Evolutionary conservation across 2,329 filamentous ascomycete genomes (phyloP), one percentile per base, ranked within the genome.

Genomic region (Aspergillus nomiae): DNA sequence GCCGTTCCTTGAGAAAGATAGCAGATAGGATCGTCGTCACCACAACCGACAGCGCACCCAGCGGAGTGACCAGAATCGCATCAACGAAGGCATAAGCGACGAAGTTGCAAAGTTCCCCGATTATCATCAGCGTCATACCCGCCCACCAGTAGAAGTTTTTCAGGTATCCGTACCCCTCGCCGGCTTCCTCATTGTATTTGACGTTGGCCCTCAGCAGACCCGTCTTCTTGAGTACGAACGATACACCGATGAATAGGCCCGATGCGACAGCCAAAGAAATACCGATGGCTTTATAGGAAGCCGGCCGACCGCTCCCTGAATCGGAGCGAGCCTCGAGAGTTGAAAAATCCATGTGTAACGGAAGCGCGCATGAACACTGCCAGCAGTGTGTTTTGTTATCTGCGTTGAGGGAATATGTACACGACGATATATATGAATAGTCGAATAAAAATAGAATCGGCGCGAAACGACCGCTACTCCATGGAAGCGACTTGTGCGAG

Each of bases 41-140:
- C 59, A 99, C 95, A 64, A 98, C 95, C 1, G 92, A 92, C 57
- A 98, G 83, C 4, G 94, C 94, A 65, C 94, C 94, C 59, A 98
- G 83, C 5, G 94, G 94, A 0, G 94, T 97, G 60, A 98, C 94
- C 67, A 98, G 83, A 70, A 98, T 97, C 64, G 94, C 94, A 77
- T 98, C 95, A 66, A 95, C 95, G 72, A 98, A 98, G 61, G 93
- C 92, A 75, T 98, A 98, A 59, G 95, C 95, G 75, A 94, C 92
- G 76, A 98, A 96, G 80, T 99, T 99, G 86, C 92, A 96, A 61
- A 97, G 87, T 79, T 99, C 95, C 70, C 95, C 95, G 50, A 98
- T 72, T 70, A 98, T 97, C 95, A 99, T 98, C 63, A 98, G 85
- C 0, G 83, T 93, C 95, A 99, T 98, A 70, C 95, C 95, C 1